phyloP scores from a whole-genome alignment of 306 rosid genomes.

The Pyrus bretschneideri region DNA sequence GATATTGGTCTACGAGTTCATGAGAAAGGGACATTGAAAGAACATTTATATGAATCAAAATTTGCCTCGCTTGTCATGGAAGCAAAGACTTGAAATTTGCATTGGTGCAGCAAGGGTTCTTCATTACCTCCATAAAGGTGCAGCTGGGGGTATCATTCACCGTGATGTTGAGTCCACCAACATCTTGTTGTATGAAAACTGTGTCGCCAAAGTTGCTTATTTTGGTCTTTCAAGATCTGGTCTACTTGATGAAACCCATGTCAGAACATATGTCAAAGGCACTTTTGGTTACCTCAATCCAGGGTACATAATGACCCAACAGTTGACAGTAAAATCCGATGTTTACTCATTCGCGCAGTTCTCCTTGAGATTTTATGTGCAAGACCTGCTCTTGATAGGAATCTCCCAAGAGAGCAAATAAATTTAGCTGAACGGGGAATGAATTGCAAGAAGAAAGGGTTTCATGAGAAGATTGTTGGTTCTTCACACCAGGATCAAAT shows the following conservation, averaged over 20 bases:
- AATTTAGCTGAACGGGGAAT: conserved; percentile 49
- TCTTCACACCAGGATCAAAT: conserved; percentile 29
- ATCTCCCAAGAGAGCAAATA: conserved; percentile 38
- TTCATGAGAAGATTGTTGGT: conserved; percentile 35
- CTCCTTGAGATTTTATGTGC: conserved; percentile 45
- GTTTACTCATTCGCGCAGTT: conserved; percentile 47
- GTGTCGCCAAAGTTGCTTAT: conserved; percentile 44
- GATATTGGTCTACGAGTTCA: conserved; percentile 47
- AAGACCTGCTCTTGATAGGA: conserved; percentile 34
- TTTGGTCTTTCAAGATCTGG: conserved; percentile 46
- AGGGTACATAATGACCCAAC: conserved; percentile 34
- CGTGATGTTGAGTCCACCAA: conserved; percentile 46
- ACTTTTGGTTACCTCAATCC: conserved; percentile 50
- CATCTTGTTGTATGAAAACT: conserved; percentile 40
- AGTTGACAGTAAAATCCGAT: conserved; percentile 40
- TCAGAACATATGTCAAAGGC: conserved; percentile 45
- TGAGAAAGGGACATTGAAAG: conserved; percentile 52
- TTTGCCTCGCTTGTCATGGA: conserved; percentile 37
- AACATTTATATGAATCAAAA: conserved; percentile 33
- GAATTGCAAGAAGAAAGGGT: conserved; percentile 35
- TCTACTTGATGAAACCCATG: conserved; percentile 34
- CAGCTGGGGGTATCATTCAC: conserved; percentile 44
- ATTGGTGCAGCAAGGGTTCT: conserved; percentile 48
- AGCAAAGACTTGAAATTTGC: conserved; percentile 52
- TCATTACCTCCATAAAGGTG: conserved; percentile 50